Conservation (phyloP, 805 yeast species). For the Wickerhamomyces sydowiorum region DNA sequence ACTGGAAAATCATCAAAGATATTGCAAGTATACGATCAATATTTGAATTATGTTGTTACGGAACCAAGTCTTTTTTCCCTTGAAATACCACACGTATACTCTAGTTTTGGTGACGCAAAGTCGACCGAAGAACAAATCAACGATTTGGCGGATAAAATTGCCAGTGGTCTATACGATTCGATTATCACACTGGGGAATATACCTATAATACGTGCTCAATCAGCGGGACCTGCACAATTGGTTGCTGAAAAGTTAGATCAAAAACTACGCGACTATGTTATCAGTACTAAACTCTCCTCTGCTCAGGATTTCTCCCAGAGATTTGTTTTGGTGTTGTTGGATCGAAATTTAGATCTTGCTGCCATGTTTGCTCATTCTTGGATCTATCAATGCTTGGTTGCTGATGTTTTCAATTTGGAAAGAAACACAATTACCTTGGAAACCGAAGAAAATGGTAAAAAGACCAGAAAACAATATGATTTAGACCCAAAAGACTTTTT, state of each 20-base stretch:
- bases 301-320: conserved; percentile 39
- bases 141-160: conserved; percentile 57
- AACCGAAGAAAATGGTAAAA: conserved; percentile 30
- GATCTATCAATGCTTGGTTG: conserved; percentile 95
- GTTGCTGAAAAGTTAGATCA: conserved; percentile 84
- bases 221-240: conserved; percentile 93
- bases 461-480: conserved; percentile 61
- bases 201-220: conserved; percentile 87
- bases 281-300: conserved; percentile 43
- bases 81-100: conserved; percentile 61
- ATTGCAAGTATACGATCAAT: conserved; percentile 91
- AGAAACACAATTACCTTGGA: conserved; percentile 75
- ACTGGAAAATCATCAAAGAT: conserved; percentile 67
- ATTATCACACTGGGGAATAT: conserved; percentile 72
- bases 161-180: conserved; percentile 75
- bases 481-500: conserved; percentile 91
- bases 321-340: conserved; percentile 75
- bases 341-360: conserved; percentile 83
- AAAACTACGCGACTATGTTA: conserved; percentile 77
- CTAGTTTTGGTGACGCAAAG: conserved; percentile 61
- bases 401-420: conserved; percentile 79
- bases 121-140: conserved; percentile 75
- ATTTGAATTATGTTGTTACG: conserved; percentile 84
- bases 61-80: conserved; percentile 88
- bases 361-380: conserved; percentile 96